Base-by-base conservation (phyloP, 805 yeast species). In the Ogataea siamensis region DNA sequence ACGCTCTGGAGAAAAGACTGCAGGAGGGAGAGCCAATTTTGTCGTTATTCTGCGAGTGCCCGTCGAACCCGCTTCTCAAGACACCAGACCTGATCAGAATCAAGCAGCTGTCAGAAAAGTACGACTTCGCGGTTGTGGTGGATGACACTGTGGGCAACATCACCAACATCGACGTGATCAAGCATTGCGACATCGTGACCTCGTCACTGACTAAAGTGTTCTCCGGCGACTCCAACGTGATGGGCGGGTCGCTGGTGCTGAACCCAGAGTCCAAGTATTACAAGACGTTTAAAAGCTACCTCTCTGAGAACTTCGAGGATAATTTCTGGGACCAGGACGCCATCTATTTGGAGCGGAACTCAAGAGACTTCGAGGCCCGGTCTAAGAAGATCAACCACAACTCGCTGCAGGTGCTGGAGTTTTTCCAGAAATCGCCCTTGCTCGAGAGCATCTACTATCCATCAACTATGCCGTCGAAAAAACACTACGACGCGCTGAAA, bases 71-170 rank as follows among this genome's bases (percentile, higher is more conserved):
- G n/a, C 66, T 89, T 43, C 67, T 94, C 45, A 83, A 79, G 54
- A 83, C 95, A 30, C 95, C 96, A 1, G 77, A 94, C 57, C 65
- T 93, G 53, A 58, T 58, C 28, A 74, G 79, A 50, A 74, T 88
- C 42, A 73, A 82, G 39, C 57, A 70, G 38, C 69, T 93, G 38
- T 79, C 95, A 3, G 76, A 76, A 43, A 68, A 80, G 49, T 85
- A 73, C 63, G 71, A 74, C 2, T 93, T 93, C 62, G 80, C 80
- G 11, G 78, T 93, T 22, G 85, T 86, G 12, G 83, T 93, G 26
- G 99, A 93, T 63, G 99, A 93, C 57, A 93, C 98, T 1, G 84
- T 89, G 15, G 97, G 97, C 11, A 93, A 93, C 53, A 82, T 87
- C 55, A 71, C 84, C 44, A 93, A 93, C 62, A 74, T 88, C 34